Conservation (phyloP, 257 asterid genomes). For the Solanum tacnaense region DNA sequence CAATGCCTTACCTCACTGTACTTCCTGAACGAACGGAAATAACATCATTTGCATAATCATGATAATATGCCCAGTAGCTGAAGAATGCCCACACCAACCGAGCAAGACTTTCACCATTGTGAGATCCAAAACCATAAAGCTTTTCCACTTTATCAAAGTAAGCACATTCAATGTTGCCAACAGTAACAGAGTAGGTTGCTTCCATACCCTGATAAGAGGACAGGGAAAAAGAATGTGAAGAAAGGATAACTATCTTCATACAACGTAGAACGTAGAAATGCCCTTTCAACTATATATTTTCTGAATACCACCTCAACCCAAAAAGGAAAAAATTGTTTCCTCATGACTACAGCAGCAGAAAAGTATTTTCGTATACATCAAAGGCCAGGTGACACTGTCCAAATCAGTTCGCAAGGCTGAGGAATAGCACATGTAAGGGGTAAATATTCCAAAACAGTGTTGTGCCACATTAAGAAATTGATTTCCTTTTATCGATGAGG, state of each 20-base stretch:
- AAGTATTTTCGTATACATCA: background rate
- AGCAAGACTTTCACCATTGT: constrained; percentile 54
- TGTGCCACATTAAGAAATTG: background rate
- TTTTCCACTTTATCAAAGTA: constrained; percentile 76
- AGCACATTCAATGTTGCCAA: constrained; percentile 59
- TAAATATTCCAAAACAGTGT: background rate
- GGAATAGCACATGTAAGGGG: background rate
- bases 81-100: constrained; percentile 78
- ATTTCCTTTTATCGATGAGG: background rate
- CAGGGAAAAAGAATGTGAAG: background rate
- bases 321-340: background rate
- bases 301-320: background rate
- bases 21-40: constrained; percentile 78
- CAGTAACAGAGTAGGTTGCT: constrained; percentile 41
- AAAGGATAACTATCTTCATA: background rate
- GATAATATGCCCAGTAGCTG: constrained; percentile 88
- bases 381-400: background rate
- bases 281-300: background rate
- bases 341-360: background rate
- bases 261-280: background rate
- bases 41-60: constrained; percentile 77
- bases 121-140: constrained; percentile 53
- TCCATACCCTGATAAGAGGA: constrained; percentile 52
- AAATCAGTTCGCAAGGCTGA: background rate
- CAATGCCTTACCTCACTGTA: constrained; percentile 46